Conservation (phyloP, 2,329 filamentous ascomycete species). For the Escovopsis sp. region DNA sequence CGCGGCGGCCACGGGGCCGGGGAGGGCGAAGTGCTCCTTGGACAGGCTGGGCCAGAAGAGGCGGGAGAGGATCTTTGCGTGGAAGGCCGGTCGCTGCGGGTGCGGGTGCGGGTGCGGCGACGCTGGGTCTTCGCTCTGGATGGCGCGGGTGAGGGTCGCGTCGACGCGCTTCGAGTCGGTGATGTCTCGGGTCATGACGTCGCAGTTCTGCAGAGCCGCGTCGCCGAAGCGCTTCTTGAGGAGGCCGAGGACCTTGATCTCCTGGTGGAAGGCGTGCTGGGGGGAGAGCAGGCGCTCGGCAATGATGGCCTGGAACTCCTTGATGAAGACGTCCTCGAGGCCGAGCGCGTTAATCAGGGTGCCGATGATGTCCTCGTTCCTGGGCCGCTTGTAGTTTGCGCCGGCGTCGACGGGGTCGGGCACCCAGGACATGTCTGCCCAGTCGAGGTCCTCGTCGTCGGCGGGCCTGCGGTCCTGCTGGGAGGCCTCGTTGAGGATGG, state of each 20-base stretch:
- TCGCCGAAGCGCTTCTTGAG: conserved; percentile 85
- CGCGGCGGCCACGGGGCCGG: conserved; percentile 39
- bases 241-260: conserved; percentile 67
- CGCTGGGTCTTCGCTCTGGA: conserved; percentile 9
- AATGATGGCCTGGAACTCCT: conserved; percentile 82
- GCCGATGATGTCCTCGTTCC: conserved; percentile 80
- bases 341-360: conserved; percentile 82
- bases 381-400: conserved; percentile 79
- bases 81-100: conserved; percentile 29
- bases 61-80: conserved; percentile 77
- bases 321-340: conserved; percentile 82
- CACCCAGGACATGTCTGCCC: conserved; percentile 85
- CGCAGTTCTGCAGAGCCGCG: conserved; percentile 72
- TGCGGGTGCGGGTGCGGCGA: neutral
- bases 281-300: conserved; percentile 62
- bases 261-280: conserved; percentile 59
- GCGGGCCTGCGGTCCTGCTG: conserved; percentile 33
- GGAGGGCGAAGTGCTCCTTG: conserved; percentile 52
- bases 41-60: conserved; percentile 85
- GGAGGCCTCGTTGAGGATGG: conserved; percentile 47
- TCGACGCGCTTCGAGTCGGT: conserved; percentile 69
- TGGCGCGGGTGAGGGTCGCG: conserved; percentile 40
- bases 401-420: conserved; percentile 89
- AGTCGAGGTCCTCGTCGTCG: conserved; percentile 63
- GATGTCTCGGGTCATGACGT: conserved; percentile 95